Base-by-base conservation (phyloP, 2,329 filamentous ascomycete species). In the Ophiostoma sp. region DNA sequence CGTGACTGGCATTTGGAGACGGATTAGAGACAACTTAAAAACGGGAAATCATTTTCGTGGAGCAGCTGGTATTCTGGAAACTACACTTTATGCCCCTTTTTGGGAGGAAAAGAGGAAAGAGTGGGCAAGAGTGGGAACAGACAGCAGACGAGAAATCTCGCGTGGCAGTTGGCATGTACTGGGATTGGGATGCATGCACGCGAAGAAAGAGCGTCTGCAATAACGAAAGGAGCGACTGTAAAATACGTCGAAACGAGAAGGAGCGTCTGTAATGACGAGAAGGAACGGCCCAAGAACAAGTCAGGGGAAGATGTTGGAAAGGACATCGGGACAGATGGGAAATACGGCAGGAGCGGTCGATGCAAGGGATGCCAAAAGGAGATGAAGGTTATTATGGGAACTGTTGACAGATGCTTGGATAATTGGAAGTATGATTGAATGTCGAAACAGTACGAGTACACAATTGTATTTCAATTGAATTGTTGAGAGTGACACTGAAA, bases 1-100 rank as follows among this genome's bases (percentile, higher is more conserved):
- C 61, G 61, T 42, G 61, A 66, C 22, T 66, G 61, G 61, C 61
- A 66, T 66, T 66, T 66, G 61, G 36, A 66, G 61, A 66, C 42
- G 42, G 42, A n/a, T 48, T 19, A 19, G 42, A 48, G 42, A 48
- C 42, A 36, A 36, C 33, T 36, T 36, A 36, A 36, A 8, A 36
- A 36, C 33, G 33, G 33, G 33, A 36, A 8, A 8, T 36, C 33
- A 4, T 42, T 66, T 28, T 33, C 33, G 39, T 7, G 57, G 28
- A 63, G 19, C 31, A 22, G 28, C 11, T 63, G 57, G 57, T 39
- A 36, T 63, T 39, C 57, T 39, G 31, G 15, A 45, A 28, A 11
- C 19, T 5, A 45, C n/a, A 45, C 36, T 22, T 66, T 66, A 15
- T 66, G 61, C 61, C 61, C 36, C 36, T 25, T 45, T 66, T 42